These are phyloP conservation scores for Phyllosticta citribraziliensis DNA, from an alignment of 2,329 filamentous ascomycete species.

Conservation along the genomic window DNA sequence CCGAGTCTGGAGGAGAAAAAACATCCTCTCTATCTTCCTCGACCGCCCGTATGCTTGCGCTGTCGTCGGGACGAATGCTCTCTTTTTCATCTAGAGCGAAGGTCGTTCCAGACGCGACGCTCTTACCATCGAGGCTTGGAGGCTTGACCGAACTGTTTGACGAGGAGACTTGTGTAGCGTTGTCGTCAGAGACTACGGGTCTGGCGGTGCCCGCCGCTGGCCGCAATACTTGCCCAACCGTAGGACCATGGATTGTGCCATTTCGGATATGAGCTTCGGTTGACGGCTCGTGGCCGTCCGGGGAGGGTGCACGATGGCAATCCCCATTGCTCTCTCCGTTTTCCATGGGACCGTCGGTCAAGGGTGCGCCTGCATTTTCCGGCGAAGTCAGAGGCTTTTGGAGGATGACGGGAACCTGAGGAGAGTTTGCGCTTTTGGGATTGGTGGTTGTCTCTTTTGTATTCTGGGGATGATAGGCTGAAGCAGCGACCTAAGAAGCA, in stretches of 20 bases:
- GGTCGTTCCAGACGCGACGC: slow-evolving; percentile 84
- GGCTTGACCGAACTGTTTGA: slow-evolving; percentile 65
- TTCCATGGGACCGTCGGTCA: not conserved
- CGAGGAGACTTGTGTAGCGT: slow-evolving; percentile 37
- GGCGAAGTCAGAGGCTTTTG: slow-evolving; percentile 15
- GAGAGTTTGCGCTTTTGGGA: slow-evolving; percentile 18
- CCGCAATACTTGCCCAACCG: not conserved
- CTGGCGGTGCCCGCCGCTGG: slow-evolving; percentile 2
- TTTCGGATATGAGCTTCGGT: slow-evolving; percentile 6
- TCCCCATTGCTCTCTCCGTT: slow-evolving; percentile 2
- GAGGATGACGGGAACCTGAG: slow-evolving; percentile 16
- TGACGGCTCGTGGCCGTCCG: slow-evolving; percentile 3
- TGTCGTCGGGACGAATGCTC: slow-evolving; percentile 87
- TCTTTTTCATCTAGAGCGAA: slow-evolving; percentile 97
- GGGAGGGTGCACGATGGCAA: not conserved
- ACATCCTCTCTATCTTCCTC: slow-evolving; percentile 70
- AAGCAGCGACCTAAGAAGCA: slow-evolving; percentile 29
- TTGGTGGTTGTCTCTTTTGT: slow-evolving; percentile 19
- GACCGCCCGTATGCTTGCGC: slow-evolving; percentile 80
- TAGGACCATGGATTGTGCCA: slow-evolving; percentile 5
- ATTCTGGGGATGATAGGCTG: slow-evolving; percentile 25
- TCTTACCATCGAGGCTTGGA: slow-evolving; percentile 86
- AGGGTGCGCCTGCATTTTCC: not conserved
- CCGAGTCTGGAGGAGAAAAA: slow-evolving; percentile 66
- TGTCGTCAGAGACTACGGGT: slow-evolving; percentile 29